Percentiles rank a stretch among this genome's conserved stretches.
phyloP scores from a whole-genome alignment of 2,329 filamentous ascomycete genomes.

The Diaporthe sp. region DNA sequence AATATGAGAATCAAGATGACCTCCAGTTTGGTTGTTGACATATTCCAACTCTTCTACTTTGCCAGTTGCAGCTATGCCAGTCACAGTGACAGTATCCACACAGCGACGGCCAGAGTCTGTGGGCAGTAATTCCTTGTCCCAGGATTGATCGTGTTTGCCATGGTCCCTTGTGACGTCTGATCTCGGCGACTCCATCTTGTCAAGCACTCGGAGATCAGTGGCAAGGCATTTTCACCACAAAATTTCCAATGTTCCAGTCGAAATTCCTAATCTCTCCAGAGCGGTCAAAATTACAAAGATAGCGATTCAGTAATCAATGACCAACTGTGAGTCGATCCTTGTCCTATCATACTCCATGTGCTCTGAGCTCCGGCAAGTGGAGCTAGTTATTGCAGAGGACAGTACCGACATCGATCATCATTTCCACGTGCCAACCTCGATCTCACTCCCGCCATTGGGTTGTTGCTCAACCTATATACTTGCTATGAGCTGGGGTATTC shows the following conservation, averaged over 20 bases:
- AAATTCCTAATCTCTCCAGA: not conserved
- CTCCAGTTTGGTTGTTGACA: not conserved
- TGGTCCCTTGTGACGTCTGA: not conserved
- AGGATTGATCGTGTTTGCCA: too few species aligned
- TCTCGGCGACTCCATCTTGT: not conserved
- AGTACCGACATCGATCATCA: not conserved
- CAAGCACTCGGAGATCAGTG: not conserved
- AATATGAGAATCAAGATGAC: too few species aligned
- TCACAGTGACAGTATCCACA: too few species aligned
- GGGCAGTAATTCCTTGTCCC: not conserved
- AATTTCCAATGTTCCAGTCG: not conserved
- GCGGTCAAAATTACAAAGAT: not conserved
- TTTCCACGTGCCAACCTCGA: not conserved
- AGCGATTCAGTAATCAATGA: not conserved
- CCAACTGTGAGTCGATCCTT: not conserved
- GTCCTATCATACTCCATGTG: not conserved
- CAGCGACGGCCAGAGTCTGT: not conserved
- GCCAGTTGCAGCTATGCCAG: not conserved
- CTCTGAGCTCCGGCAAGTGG: not conserved
- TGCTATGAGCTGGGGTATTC: not conserved
- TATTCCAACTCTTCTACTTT: not conserved
- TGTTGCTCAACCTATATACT: not conserved
- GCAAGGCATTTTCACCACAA: not conserved
- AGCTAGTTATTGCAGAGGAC: not conserved
- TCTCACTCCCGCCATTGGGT: not conserved